Evolutionary conservation across 352 stramenopile species (phyloP).

Genomic region (Globisporangium nagaii): DNA sequence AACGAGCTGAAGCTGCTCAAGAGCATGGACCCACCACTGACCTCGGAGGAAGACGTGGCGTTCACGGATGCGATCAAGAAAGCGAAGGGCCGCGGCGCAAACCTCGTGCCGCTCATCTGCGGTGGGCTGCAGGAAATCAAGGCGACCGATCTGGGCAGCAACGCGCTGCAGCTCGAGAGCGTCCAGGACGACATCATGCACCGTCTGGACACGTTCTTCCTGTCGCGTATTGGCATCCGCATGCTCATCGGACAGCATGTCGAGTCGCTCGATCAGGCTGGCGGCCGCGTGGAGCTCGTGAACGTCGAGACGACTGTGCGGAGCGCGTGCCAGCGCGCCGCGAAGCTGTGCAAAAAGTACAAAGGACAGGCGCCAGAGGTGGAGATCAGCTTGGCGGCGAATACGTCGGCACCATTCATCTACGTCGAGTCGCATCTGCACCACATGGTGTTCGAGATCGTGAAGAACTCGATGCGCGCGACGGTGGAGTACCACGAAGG

Average conservation of each 20-base stretch:
- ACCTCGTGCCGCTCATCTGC: conserved; percentile 78
- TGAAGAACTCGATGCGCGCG: conserved; percentile 99
- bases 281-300: conserved; percentile 66
- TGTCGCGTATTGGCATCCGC: conserved; percentile 97
- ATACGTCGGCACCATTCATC: conserved; percentile 57
- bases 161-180: conserved; percentile 46
- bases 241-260: conserved; percentile 96
- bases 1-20: conserved; percentile 49
- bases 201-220: conserved; percentile 97
- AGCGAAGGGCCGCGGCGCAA: conserved; percentile 51
- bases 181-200: conserved; percentile 73
- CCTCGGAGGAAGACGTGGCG: conserved; percentile 43
- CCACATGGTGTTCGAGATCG: conserved; percentile 94
- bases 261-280: conserved; percentile 50
- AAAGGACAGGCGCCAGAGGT: conserved; percentile 48
- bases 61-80: conserved; percentile 61
- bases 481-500: conserved; percentile 94
- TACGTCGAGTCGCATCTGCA: conserved; percentile 81
- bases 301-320: conserved; percentile 65
- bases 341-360: conserved; percentile 49
- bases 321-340: conserved; percentile 47
- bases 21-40: conserved; percentile 30
- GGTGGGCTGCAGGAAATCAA: conserved; percentile 67
- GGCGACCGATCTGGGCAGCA: conserved; percentile 52
- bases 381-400: conserved; percentile 47